Evolutionary conservation across 257 asterid species (phyloP).

Genomic region (Solanum gracilifrons): DNA sequence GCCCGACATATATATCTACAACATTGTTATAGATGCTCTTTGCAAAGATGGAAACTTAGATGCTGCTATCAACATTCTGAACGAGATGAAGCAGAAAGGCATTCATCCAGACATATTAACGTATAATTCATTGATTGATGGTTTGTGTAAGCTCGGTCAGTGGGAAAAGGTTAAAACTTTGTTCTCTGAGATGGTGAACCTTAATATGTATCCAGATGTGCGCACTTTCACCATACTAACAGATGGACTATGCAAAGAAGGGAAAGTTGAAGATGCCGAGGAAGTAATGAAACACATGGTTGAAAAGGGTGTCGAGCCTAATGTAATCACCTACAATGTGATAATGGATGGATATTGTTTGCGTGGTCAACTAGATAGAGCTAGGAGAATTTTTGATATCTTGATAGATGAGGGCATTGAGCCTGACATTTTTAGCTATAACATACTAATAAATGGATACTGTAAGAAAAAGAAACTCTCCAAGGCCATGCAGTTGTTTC

Average conservation of each 20-base stretch:
- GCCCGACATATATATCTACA: not conserved
- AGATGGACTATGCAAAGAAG: constrained; percentile 5
- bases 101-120: not conserved
- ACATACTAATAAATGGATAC: not conserved
- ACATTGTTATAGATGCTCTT: not conserved
- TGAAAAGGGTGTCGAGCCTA: not conserved
- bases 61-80: not conserved
- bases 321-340: not conserved
- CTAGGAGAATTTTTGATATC: not conserved
- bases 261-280: not conserved
- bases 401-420: not conserved
- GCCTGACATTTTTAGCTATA: not conserved
- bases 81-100: not conserved
- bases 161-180: not conserved
- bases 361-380: not conserved
- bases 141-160: not conserved
- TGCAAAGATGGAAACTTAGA: constrained; percentile 15
- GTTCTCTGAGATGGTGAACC: not conserved
- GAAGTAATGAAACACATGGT: not conserved
- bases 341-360: constrained; percentile 1
- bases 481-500: not conserved
- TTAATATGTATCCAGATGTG: not conserved
- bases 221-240: no score
- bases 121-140: constrained; percentile 3
- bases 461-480: not conserved